Base-by-base conservation (phyloP, 2,329 filamentous ascomycete genomes). In the Venturiaceae sp. region DNA sequence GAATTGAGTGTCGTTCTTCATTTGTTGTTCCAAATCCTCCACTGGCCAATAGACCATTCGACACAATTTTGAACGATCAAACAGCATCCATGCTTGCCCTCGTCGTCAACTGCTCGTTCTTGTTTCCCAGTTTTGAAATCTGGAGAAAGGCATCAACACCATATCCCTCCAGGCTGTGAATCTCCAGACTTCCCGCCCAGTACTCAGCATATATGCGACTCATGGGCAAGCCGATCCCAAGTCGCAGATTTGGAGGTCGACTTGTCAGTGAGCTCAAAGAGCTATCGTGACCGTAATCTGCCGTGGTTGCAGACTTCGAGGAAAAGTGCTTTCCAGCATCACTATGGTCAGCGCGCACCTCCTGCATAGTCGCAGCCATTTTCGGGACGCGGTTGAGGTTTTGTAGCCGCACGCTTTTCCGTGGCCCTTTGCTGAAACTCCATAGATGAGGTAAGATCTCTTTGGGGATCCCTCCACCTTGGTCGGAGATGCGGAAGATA, bases 131-230 rank as follows among this genome's bases (percentile, higher is more conserved):
- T 71, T 95, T 95, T 5, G 90, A 95, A 61, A 99, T 96, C 69
- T 97, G 92, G 62, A 99, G 74, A 68, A 99, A 99, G 0, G 89
- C 92, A 75, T 99, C 94, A 6, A 95, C 90, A 14, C 94, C 94
- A 69, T 96, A 97, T 0, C 94, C 95, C 69, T 96, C 92, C 7
- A 99, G 76, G 67, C 88, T 96, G 70, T 97, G 92, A 60, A 97
- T 73, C 66, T 96, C 88, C 8, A 99, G 76, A 66, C 83, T 94
- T 26, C 94, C 94, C 2, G 94, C 94, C 94, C 94, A 99, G 72
- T 97, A 97, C 72, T 97, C 92, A 30, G 92, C 91, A 72, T 97
- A 99, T 2, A 97, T 89, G 62, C 90, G 83, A 66, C 92, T 96
- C 74, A 99, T 85, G 0, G 94, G 94, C 55, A 99, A 74, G 1